phyloP scores from a whole-genome alignment of 2,329 filamentous ascomycete genomes.

The Cercospora brassicicola region DNA sequence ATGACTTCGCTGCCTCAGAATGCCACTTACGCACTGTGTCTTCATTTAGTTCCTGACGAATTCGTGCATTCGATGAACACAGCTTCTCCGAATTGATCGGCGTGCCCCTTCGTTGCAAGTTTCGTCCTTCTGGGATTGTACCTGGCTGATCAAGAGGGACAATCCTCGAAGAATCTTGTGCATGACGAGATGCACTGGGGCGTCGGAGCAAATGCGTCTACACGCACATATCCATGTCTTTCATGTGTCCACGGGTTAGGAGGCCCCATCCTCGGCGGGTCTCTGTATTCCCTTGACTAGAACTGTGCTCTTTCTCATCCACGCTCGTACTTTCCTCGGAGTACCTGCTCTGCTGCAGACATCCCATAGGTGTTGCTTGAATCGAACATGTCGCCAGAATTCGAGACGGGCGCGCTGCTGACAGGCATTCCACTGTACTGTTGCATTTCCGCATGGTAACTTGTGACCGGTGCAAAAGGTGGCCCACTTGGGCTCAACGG shows the following conservation, averaged over 20 bases:
- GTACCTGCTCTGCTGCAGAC: slow-evolving; percentile 3
- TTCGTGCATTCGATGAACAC: neutral
- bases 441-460: slow-evolving; percentile 8
- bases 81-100: neutral
- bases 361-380: slow-evolving; percentile 1
- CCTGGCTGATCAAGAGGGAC: neutral
- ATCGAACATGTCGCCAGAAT: slow-evolving; percentile 8
- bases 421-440: slow-evolving; percentile 1
- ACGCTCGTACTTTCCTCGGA: slow-evolving; percentile 10
- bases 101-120: neutral
- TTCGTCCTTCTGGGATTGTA: neutral
- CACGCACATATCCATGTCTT: neutral
- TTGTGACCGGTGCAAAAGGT: slow-evolving; percentile 10
- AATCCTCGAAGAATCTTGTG: neutral
- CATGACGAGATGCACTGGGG: neutral
- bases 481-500: slow-evolving; percentile 26
- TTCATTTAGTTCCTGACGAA: neutral
- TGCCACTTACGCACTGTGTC: neutral
- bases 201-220: neutral
- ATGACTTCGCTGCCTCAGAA: neutral
- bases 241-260: neutral
- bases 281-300: neutral
- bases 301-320: neutral
- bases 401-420: slow-evolving; percentile 6
- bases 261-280: neutral